Base-by-base conservation (phyloP, 1,284 basidiomycete genomes). In the Ustilago crameri region DNA sequence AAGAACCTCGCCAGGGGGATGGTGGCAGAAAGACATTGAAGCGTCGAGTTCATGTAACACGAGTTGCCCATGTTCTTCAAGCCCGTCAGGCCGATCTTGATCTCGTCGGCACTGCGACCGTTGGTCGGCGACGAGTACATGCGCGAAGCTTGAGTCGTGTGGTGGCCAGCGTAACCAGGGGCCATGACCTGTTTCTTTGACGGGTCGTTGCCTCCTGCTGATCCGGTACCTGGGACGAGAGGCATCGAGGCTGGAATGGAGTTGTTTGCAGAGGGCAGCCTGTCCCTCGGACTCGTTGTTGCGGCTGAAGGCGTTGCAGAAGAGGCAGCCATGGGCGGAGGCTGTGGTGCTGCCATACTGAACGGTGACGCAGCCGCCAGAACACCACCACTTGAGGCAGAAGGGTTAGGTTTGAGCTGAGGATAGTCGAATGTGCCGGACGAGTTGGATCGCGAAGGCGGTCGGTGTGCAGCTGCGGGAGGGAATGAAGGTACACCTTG, bases 31-130 rank as follows among this genome's bases (percentile, higher is more conserved):
- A 83, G 70, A 52, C 82, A 83, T 56, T 83, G 82, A 45, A 83
- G 53, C 27, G 79, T 82, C 37, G 82, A 76, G 51, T 83, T 83
- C 79, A 83, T 83, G 55, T 83, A 83, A 63, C 82, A 83, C 32
- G 79, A 79, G 41, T 83, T 83, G 47, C 81, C 82, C 23, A 83
- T 71, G 44, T 83, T 83, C 69, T 78, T 77, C 32, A 83, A 59
- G 0, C 82, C 82, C 1, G 81, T 78, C 15, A 83, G 51, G 12
- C 81, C 81, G 48, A 82, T 72, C 47, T 78, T 73, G 51, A 75
- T 67, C 57, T 76, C 70, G 38, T 78, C 71, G 17, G 54, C 58
- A 27, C 40, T 50, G 17, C 70, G 55, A 1, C 60, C 66, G 27
- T 58, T 60, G 48, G 54, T 67, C 0, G 63, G 55, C 20, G 48